Conservation (phyloP, 1,139 yeast genomes). For the Protomyces inouyei region DNA sequence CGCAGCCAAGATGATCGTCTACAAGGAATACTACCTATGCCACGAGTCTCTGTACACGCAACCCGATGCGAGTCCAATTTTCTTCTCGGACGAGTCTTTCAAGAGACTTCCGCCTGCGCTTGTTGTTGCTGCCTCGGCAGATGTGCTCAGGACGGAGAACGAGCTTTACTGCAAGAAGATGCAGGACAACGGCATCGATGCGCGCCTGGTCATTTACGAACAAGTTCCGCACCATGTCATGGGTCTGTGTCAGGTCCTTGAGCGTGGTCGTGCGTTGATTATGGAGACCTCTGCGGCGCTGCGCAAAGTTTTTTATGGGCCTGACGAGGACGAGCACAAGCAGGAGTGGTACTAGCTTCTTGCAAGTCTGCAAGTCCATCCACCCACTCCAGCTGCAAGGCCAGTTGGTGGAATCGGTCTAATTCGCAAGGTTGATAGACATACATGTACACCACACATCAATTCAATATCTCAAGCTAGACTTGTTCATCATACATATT, state of each 20-base stretch:
- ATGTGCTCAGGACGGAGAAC: conserved; percentile 48
- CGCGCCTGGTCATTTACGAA: conserved; percentile 42
- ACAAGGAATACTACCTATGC: conserved; percentile 46
- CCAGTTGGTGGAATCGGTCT: too few relatives aligned
- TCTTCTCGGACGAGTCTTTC: conserved; percentile 45
- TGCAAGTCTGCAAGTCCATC: too few relatives aligned
- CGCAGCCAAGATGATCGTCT: conserved; percentile 51
- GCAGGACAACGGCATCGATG: conserved; percentile 42
- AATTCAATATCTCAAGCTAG: too few relatives aligned
- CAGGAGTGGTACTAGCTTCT: background rate
- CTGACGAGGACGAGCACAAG: conserved; percentile 1
- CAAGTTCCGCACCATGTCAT: conserved; percentile 51
- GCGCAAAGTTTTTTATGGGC: conserved; percentile 11
- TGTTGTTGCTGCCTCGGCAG: conserved; percentile 47
- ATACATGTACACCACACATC: too few relatives aligned
- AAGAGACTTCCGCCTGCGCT: conserved; percentile 45
- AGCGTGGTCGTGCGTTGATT: conserved; percentile 44
- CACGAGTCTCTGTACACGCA: conserved; percentile 40
- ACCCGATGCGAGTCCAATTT: conserved; percentile 49
- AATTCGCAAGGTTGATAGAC: too few relatives aligned
- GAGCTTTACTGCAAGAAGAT: conserved; percentile 46
- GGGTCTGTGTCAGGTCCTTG: conserved; percentile 48
- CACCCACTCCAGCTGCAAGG: too few relatives aligned
- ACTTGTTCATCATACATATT: too few relatives aligned
- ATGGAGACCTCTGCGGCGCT: conserved; percentile 8